Percentiles rank a stretch among this genome's conserved stretches.
These are phyloP conservation scores for Mycena vitilis DNA, from an alignment of 768 basidiomycete species.

Conservation along the genomic window DNA sequence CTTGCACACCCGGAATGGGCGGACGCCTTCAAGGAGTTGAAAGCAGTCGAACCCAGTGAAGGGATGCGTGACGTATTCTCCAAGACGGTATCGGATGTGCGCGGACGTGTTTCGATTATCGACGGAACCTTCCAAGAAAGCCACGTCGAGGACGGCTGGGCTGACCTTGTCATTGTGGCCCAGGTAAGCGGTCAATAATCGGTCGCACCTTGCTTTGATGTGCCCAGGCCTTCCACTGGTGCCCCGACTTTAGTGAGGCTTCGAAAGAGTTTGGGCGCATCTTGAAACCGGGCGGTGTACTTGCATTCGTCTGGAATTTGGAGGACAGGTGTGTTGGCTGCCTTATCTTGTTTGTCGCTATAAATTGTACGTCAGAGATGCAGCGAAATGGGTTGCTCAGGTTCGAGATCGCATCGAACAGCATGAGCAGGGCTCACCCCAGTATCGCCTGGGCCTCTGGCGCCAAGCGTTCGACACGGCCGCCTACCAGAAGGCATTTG, in stretches of 20 bases:
- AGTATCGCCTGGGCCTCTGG: constrained; percentile 85
- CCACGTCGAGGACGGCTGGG: constrained; percentile 72
- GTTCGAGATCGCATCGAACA: constrained; percentile 76
- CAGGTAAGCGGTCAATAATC: constrained; percentile 57
- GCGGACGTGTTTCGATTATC: constrained; percentile 54
- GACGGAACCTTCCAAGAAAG: constrained; percentile 81
- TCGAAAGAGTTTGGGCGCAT: constrained; percentile 82
- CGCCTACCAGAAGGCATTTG: constrained; percentile 71
- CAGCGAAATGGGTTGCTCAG: constrained; percentile 79
- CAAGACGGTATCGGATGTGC: constrained; percentile 63
- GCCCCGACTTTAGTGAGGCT: constrained; percentile 80
- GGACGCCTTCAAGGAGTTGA: constrained; percentile 61
- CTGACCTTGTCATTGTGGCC: constrained; percentile 82
- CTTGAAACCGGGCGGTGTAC: constrained; percentile 77
- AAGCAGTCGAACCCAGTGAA: constrained; percentile 84
- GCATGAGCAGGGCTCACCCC: constrained; percentile 81
- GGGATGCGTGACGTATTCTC: constrained; percentile 87
- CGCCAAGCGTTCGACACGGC: constrained; percentile 72
- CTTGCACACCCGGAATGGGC: constrained; percentile 72
- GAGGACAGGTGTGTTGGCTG: constrained; percentile 72
- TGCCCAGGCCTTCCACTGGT: constrained; percentile 92
- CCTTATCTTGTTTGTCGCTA: background rate
- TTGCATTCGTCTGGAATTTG: constrained; percentile 90
- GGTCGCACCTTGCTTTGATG: background rate
- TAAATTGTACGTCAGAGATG: constrained; percentile 52